Percentiles rank a stretch among this genome's conserved stretches.
Evolutionary conservation across 129 eudicot species (phyloP).

Genomic region (Flaveria trinervia): DNA sequence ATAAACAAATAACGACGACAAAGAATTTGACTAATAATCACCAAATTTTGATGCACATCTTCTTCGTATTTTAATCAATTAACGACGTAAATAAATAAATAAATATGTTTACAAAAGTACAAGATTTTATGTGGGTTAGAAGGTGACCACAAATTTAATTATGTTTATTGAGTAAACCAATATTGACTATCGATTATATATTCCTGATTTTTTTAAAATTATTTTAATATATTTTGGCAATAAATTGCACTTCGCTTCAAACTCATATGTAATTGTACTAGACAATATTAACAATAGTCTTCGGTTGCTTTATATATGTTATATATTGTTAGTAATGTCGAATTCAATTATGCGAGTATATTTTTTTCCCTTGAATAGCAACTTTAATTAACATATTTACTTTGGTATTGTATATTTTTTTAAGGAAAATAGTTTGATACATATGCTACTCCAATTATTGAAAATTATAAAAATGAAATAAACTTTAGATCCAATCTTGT

Average conservation of each 20-base stretch:
- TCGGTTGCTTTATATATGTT: neutral
- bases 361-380: too few relatives aligned
- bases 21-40: neutral
- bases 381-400: too few relatives aligned
- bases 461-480: slow-evolving; percentile 24
- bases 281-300: neutral
- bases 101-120: neutral
- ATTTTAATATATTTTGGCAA: neutral
- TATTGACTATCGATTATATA: neutral
- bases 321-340: neutral
- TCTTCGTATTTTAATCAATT: neutral
- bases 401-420: neutral
- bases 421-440: neutral
- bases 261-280: neutral
- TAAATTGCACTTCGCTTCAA: neutral
- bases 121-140: slow-evolving; percentile 12
- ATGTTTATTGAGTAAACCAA: slow-evolving; percentile 1
- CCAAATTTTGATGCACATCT: neutral
- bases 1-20: slow-evolving; percentile 2
- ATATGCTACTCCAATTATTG: slow-evolving; percentile 28
- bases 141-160: neutral
- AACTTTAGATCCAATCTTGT: slow-evolving; percentile 39
- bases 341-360: too few relatives aligned
- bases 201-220: neutral
- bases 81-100: neutral